A percentile compares a stretch with the other conserved stretches of the same genome.
These are phyloP conservation scores for Tuber indicum DNA, from an alignment of 495 filamentous ascomycete genomes.

Conservation along the genomic window DNA sequence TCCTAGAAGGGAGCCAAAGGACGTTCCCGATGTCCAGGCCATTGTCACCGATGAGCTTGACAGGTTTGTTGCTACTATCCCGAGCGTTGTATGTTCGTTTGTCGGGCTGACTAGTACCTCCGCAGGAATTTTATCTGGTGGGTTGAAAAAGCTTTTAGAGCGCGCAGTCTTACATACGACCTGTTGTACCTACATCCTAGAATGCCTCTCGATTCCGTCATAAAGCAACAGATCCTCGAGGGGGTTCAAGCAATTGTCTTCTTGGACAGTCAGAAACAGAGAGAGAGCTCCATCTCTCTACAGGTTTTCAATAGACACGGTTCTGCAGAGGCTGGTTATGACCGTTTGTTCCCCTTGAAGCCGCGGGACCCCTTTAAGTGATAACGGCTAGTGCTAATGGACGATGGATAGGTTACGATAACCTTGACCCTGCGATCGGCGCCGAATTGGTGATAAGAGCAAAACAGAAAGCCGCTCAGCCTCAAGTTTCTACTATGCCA, in stretches of 20 bases:
- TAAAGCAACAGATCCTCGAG: constrained; percentile 79
- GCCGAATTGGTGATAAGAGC: constrained; percentile 73
- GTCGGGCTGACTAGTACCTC: constrained; percentile 23
- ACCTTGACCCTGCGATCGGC: constrained; percentile 67
- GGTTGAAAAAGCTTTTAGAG: constrained; percentile 67
- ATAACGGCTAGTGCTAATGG: neutral
- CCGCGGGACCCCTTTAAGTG: constrained; percentile 2
- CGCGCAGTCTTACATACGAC: constrained; percentile 64
- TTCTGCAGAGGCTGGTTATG: constrained; percentile 60
- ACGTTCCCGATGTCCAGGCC: constrained; percentile 88
- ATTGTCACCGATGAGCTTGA: constrained; percentile 74
- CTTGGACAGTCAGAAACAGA: constrained; percentile 61
- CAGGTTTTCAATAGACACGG: constrained; percentile 77
- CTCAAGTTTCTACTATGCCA: constrained; percentile 21
- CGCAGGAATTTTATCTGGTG: constrained; percentile 69
- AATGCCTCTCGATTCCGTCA: constrained; percentile 65
- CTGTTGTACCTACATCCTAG: constrained; percentile 71
- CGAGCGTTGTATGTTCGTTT: neutral
- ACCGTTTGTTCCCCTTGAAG: constrained; percentile 49
- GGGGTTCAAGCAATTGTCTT: constrained; percentile 80
- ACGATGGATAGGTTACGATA: constrained; percentile 59
- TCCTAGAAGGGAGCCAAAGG: constrained; percentile 62
- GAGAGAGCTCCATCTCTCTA: constrained; percentile 63
- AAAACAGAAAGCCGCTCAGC: constrained; percentile 52
- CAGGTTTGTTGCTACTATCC: constrained; percentile 47